Conservation (phyloP, 2,329 filamentous ascomycete species). For the Cladophialophora exuberans region DNA sequence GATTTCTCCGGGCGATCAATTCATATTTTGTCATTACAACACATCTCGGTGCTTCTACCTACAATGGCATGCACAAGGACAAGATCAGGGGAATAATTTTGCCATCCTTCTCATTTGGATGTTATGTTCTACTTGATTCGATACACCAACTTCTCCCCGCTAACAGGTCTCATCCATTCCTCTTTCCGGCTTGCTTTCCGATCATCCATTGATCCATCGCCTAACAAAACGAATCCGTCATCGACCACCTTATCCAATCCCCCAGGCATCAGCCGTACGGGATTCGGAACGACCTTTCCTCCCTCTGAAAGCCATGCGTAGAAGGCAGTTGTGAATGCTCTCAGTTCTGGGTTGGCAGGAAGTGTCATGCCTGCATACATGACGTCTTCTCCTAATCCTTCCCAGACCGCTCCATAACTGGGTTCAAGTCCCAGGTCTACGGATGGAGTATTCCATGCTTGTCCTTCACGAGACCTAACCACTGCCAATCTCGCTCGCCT, state of each 20-base stretch:
- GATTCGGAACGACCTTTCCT: conserved; percentile 26
- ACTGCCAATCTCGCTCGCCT: neutral
- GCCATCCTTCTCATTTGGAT: too few species aligned
- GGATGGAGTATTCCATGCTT: neutral
- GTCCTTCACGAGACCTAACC: neutral
- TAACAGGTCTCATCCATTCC: conserved; percentile 13
- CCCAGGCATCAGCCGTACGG: conserved; percentile 21
- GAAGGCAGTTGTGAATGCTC: neutral
- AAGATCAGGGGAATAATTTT: too few species aligned
- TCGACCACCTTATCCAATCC: neutral
- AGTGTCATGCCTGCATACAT: neutral
- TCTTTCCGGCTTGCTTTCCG: neutral
- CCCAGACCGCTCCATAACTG: neutral
- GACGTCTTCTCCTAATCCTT: neutral
- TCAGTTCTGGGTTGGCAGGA: neutral
- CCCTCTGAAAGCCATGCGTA: conserved; percentile 23
- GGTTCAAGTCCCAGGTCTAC: neutral
- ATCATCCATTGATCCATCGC: neutral
- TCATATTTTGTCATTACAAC: neutral
- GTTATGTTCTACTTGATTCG: neutral
- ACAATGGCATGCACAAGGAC: too few species aligned
- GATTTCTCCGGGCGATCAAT: too few species aligned
- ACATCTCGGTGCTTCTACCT: neutral
- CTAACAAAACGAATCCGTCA: conserved; percentile 4
- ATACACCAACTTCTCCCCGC: conserved; percentile 10